Conservation (phyloP, 2,329 filamentous ascomycete species). For the Neonectria punicea region DNA sequence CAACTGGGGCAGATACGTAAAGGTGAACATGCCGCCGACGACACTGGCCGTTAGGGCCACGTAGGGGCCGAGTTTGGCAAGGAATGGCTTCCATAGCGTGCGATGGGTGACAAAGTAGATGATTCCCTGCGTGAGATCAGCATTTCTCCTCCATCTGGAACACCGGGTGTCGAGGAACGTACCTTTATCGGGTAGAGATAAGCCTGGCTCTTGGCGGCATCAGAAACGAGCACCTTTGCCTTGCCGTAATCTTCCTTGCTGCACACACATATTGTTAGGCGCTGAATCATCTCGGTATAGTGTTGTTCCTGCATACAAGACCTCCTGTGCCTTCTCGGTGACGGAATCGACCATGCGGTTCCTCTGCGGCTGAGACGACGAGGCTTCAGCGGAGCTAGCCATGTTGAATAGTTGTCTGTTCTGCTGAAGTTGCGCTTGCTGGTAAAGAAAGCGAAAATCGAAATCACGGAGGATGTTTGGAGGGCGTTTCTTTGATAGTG, state of each 20-base stretch:
- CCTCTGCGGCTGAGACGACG: conserved; percentile 38
- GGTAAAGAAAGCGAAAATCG: too few relatives aligned
- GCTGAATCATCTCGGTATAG: neutral
- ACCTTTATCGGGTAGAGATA: conserved; percentile 88
- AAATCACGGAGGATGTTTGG: neutral
- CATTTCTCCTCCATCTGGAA: conserved; percentile 10
- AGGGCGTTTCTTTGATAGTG: neutral
- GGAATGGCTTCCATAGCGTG: conserved; percentile 68
- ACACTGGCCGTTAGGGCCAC: conserved; percentile 77
- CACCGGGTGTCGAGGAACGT: conserved; percentile 19
- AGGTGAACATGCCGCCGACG: conserved; percentile 83
- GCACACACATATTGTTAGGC: conserved; percentile 8
- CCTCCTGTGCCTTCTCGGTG: conserved; percentile 59
- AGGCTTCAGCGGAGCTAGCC: conserved; percentile 39
- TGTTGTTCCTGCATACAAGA: conserved; percentile 51
- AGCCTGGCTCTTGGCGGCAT: conserved; percentile 79
- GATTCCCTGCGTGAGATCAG: conserved; percentile 59
- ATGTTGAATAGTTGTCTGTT: conserved; percentile 26
- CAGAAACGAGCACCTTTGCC: conserved; percentile 69
- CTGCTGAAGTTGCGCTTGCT: neutral
- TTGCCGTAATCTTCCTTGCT: conserved; percentile 78
- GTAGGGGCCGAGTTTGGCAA: conserved; percentile 67
- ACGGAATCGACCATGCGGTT: conserved; percentile 52
- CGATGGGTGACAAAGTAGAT: conserved; percentile 67
- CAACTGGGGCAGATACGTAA: conserved; percentile 88